Percentiles rank a stretch among this genome's conserved stretches.
These are phyloP conservation scores for Halenospora varia DNA, from an alignment of 495 filamentous ascomycete genomes.

Conservation along the genomic window DNA sequence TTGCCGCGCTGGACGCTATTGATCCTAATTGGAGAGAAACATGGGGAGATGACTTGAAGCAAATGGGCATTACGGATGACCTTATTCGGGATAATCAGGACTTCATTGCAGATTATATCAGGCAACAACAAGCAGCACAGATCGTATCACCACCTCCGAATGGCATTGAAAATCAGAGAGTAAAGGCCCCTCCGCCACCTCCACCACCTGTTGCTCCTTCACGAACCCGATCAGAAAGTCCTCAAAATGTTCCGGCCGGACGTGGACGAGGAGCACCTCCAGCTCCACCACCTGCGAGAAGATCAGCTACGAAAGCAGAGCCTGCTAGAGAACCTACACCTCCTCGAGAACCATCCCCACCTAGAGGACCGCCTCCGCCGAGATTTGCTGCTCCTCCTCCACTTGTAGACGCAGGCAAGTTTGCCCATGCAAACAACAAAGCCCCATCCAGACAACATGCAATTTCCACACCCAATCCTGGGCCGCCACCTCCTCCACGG, in stretches of 20 bases:
- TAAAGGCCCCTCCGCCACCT: constrained; percentile 51
- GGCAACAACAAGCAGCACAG: constrained; percentile 65
- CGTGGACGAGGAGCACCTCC: constrained; percentile 62
- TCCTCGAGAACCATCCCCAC: constrained; percentile 52
- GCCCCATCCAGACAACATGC: constrained; percentile 51
- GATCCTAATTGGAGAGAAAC: constrained; percentile 84
- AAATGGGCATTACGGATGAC: constrained; percentile 89
- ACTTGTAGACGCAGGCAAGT: constrained; percentile 81
- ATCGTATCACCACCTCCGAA: constrained; percentile 23
- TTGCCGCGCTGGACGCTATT: constrained; percentile 70
- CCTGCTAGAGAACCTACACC: constrained; percentile 50
- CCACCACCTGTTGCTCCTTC: constrained; percentile 48
- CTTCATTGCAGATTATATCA: constrained; percentile 90
- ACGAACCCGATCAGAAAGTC: constrained; percentile 30
- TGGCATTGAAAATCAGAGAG: constrained; percentile 43
- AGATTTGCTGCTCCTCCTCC: constrained; percentile 82
- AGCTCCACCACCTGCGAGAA: constrained; percentile 74
- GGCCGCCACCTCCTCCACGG: constrained; percentile 79
- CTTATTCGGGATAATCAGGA: constrained; percentile 89
- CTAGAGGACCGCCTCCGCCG: constrained; percentile 48
- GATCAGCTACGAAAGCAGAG: constrained; percentile 43
- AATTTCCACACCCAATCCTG: constrained; percentile 55
- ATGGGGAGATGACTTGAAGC: constrained; percentile 69
- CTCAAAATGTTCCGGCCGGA: constrained; percentile 16
- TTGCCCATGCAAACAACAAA: constrained; percentile 52